Evolutionary conservation across 2,329 filamentous ascomycete species (phyloP).

Genomic region (Albifimbria verrucaria): DNA sequence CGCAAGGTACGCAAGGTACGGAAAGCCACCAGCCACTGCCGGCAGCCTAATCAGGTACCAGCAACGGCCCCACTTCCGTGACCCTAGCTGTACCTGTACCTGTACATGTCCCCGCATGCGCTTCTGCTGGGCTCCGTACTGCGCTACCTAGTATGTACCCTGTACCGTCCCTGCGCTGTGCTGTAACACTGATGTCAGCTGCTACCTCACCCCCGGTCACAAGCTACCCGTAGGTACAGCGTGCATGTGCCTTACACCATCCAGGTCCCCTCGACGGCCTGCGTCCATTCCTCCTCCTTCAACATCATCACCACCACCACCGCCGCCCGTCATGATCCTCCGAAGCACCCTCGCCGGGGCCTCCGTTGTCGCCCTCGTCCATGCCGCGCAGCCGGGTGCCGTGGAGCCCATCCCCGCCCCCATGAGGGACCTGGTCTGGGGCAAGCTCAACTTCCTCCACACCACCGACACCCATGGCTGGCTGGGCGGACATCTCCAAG

Average conservation of each 20-base stretch:
- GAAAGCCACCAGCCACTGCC: background rate
- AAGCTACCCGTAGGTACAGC: too few species aligned
- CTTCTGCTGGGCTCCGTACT: too few species aligned
- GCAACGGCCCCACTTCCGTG: too few species aligned
- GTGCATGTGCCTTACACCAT: too few species aligned
- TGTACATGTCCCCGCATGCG: too few species aligned
- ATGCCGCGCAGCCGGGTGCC: conserved; percentile 72
- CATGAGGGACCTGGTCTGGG: conserved; percentile 82
- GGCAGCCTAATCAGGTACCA: background rate
- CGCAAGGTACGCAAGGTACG: too few species aligned
- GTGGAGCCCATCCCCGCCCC: conserved; percentile 75
- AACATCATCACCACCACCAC: conserved; percentile 1
- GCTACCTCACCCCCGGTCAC: background rate
- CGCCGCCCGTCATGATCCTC: conserved; percentile 19
- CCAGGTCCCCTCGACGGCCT: background rate
- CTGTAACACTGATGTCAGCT: background rate
- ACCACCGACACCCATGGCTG: conserved; percentile 96
- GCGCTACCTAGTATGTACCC: too few species aligned
- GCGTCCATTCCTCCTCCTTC: conserved; percentile 4
- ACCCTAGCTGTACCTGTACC: too few species aligned
- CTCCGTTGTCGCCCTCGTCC: conserved; percentile 32
- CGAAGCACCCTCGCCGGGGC: conserved; percentile 19
- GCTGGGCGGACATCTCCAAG: conserved; percentile 89
- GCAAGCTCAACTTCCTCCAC: conserved; percentile 95
- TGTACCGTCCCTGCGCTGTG: too few species aligned